Evolutionary conservation across 2,329 filamentous ascomycete genomes (phyloP), one percentile per base, ranked within the genome.

Genomic region (Teratosphaeria viscida): DNA sequence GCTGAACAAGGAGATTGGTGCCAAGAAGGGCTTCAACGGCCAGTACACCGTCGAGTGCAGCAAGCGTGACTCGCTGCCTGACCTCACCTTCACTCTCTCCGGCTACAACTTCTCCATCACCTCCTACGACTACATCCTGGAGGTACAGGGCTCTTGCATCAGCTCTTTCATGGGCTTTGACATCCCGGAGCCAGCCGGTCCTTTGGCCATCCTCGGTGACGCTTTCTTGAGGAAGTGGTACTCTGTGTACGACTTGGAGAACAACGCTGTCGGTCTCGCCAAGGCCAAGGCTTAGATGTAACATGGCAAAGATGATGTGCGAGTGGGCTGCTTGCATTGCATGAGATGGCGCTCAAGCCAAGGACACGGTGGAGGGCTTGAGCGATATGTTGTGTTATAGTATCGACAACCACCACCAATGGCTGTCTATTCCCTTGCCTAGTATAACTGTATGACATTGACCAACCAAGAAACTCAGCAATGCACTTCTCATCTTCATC

Each of bases 121-220:
- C 59, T 79, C 94, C 16, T 87, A 87, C 66, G 94, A 99, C 79
- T 99, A 99, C 81, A 92, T 96, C 68, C 86, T 99, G 49, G 92
- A 99, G 78, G 85, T 96, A 52, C 89, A 92, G 73, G 94, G 92
- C 68, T 92, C 87, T 74, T 99, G 94, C 78, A 96, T 99, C 77
- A 96, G 91, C 63, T 89, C 90, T 68, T 96, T 99, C 80, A 95
- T 95, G 85, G 92, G 91, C 70, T 95, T 97, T 87, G 94, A 81
- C 67, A 79, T 83, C 74, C 88, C 91, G 60, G 88, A 86, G 72
- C 91, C 91, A 47, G 87, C 88, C 61, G 92, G 94, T 54, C 94
- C 94, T 67, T 85, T 99, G 65, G 92, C 90, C 63, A 99, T 99
- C 65, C 86, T 99, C 29, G 94, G 94, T 71, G 91, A 96, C 75